These are phyloP conservation scores for Rhodotorula sp. DNA, from an alignment of 1,284 basidiomycete species.

Conservation along the genomic window DNA sequence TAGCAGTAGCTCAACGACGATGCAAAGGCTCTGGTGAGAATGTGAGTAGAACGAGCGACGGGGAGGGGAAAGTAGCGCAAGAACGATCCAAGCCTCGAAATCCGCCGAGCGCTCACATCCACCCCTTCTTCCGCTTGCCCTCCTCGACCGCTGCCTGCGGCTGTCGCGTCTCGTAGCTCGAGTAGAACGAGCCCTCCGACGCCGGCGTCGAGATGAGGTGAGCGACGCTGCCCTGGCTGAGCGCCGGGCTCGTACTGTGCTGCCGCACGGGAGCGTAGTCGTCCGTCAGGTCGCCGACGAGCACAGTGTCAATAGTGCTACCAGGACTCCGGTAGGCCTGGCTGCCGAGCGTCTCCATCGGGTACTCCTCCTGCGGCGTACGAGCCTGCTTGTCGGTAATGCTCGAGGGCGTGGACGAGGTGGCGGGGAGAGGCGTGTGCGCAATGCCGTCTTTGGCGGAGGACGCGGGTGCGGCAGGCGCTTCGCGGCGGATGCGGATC, in stretches of 20 bases:
- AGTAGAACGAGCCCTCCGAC: conserved; percentile 3
- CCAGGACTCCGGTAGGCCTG: too few relatives aligned
- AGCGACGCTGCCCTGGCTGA: conserved; percentile 6
- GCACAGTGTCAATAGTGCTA: not conserved
- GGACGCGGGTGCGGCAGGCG: not conserved
- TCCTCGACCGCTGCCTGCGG: not conserved
- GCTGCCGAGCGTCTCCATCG: conserved; percentile 3
- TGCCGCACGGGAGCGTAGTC: not conserved
- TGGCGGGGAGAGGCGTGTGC: not conserved
- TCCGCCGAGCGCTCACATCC: not conserved
- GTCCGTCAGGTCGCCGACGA: not conserved
- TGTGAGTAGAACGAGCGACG: too few relatives aligned
- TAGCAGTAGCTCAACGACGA: too few relatives aligned
- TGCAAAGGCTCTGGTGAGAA: too few relatives aligned
- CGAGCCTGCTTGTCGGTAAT: not conserved
- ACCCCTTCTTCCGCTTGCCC: not conserved
- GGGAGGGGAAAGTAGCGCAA: too few relatives aligned
- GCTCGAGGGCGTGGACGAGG: not conserved
- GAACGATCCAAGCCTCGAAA: too few relatives aligned
- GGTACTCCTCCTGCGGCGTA: conserved; percentile 1
- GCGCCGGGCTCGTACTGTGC: not conserved
- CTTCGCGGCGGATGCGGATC: not conserved
- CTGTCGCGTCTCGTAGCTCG: conserved; percentile 16
- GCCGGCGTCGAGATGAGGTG: conserved; percentile 1
- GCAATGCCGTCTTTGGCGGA: not conserved